Evolutionary conservation across 2,329 filamentous ascomycete species (phyloP), one percentile per base, ranked within the genome.

Genomic region (Trichoderma sp.): DNA sequence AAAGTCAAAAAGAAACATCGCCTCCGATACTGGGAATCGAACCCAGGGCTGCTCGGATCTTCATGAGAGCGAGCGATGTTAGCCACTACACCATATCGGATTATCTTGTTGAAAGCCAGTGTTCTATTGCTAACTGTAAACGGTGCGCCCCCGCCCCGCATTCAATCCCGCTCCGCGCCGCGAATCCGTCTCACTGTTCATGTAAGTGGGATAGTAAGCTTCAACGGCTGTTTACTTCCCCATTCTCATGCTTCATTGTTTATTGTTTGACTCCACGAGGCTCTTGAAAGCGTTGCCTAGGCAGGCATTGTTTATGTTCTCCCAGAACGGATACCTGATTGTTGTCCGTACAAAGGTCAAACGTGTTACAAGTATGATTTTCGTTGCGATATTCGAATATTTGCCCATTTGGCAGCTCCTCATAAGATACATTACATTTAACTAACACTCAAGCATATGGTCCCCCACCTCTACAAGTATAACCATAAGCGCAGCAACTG

Each of bases 41-140:
- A 70, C 69, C 69, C 69, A 66, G 69, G 69, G 69, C 69, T 70
- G 69, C 69, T 70, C 69, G 69, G 69, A 49, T 21, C 52, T 61
- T 52, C 18, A 39, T 70, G 69, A 70, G 69, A 70, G 69, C 76
- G 76, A 77, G 76, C 76, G 76, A 77, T 77, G 76, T 77, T 77
- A 77, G 76, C 76, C 76, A 77, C 76, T 77, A 77, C 76, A 77
- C 76, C 76, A 77, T 77, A 76, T 73, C 75, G 75, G 75, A 77
- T 72, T 58, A 3, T 10, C n/a, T 43, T 61, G 30, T 59, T 68
- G 43, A n/a, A 32, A 32, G 13, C 0, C 0, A 0, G 0, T 0
- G 8, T 2, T 26, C 56, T 28, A 68, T 26, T 43, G 4, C 18
- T 1, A 11, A 0, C 24, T 59, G 32, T 68, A 68, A 68, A 21